Percentiles rank a stretch among this genome's conserved stretches.
Evolutionary conservation across 306 rosid genomes (phyloP).

Genomic region (Sphenostylis stenocarpa): DNA sequence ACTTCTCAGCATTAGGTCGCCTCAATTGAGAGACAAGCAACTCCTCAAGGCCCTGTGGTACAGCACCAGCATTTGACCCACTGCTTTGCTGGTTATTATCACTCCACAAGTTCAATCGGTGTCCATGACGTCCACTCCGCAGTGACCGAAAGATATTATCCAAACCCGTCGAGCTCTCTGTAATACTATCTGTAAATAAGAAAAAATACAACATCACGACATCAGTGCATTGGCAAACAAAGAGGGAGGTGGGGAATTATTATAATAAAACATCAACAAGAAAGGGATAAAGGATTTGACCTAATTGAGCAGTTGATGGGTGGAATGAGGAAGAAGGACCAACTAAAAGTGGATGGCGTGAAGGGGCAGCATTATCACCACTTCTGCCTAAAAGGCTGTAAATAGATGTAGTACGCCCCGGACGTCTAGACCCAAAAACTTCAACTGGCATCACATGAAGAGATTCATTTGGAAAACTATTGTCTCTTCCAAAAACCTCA

Average conservation of each 20-base stretch:
- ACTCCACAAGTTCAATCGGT: conserved; percentile 81
- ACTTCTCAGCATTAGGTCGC: conserved; percentile 63
- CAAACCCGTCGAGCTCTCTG: conserved; percentile 67
- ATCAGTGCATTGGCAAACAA: conserved; percentile 12
- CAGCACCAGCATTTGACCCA: conserved; percentile 61
- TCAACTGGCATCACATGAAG: conserved; percentile 97
- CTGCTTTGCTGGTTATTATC: conserved; percentile 77
- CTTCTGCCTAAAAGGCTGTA: conserved; percentile 92
- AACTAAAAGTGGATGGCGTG: conserved; percentile 88
- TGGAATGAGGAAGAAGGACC: conserved; percentile 76
- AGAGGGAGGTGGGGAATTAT: background rate
- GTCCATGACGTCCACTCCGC: conserved; percentile 96
- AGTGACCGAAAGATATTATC: conserved; percentile 84
- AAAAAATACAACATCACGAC: background rate
- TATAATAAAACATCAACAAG: conserved; percentile 3
- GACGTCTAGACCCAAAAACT: conserved; percentile 95
- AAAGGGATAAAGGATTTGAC: conserved; percentile 33
- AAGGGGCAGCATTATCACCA: conserved; percentile 77
- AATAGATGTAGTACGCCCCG: conserved; percentile 92
- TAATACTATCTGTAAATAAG: conserved; percentile 51
- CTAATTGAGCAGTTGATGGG: conserved; percentile 59
- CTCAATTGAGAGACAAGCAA: conserved; percentile 86
- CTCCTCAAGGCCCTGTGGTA: conserved; percentile 91
- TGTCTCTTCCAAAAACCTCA: conserved; percentile 92
- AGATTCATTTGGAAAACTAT: conserved; percentile 77